A percentile compares a stretch with the other conserved stretches of the same genome.
These are phyloP conservation scores for Biancaea sappan DNA, from an alignment of 306 rosid genomes.

Conservation along the genomic window DNA sequence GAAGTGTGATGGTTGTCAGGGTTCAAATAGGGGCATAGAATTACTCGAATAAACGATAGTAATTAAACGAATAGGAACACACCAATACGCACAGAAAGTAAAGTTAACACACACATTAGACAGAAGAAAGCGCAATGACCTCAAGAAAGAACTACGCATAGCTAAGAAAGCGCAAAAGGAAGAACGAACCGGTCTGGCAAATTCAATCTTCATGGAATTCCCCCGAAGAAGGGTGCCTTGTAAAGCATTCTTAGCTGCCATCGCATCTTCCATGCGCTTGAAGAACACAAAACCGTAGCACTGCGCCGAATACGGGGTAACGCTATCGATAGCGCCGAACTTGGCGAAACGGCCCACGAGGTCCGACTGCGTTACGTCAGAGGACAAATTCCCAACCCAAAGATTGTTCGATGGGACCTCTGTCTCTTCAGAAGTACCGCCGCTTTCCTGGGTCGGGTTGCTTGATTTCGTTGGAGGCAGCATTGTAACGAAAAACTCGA, in stretches of 20 bases:
- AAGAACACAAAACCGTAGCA: conserved; percentile 84
- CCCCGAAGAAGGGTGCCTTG: conserved; percentile 73
- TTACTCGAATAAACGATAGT: neutral
- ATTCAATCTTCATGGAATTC: conserved; percentile 71
- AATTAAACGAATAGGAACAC: conserved; percentile 2
- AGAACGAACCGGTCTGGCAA: conserved; percentile 98
- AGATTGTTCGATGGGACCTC: conserved; percentile 70
- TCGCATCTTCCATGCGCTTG: conserved; percentile 82
- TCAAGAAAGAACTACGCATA: conserved; percentile 19
- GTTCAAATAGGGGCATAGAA: neutral
- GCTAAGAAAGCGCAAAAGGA: conserved; percentile 51
- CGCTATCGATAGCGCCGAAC: conserved; percentile 84
- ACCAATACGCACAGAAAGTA: conserved; percentile 14
- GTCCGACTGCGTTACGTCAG: conserved; percentile 69
- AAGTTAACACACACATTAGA: neutral
- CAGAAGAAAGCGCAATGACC: neutral
- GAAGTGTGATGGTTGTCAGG: neutral
- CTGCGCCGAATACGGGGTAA: conserved; percentile 67
- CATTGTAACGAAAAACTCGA: conserved; percentile 43
- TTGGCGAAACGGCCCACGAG: conserved; percentile 70
- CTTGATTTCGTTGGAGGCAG: conserved; percentile 55
- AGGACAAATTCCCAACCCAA: conserved; percentile 79
- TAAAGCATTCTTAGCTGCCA: conserved; percentile 78
- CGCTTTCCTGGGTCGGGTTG: conserved; percentile 31
- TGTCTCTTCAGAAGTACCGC: conserved; percentile 50